These are phyloP conservation scores for Vararia minispora DNA, from an alignment of 768 basidiomycete genomes.

Conservation along the genomic window DNA sequence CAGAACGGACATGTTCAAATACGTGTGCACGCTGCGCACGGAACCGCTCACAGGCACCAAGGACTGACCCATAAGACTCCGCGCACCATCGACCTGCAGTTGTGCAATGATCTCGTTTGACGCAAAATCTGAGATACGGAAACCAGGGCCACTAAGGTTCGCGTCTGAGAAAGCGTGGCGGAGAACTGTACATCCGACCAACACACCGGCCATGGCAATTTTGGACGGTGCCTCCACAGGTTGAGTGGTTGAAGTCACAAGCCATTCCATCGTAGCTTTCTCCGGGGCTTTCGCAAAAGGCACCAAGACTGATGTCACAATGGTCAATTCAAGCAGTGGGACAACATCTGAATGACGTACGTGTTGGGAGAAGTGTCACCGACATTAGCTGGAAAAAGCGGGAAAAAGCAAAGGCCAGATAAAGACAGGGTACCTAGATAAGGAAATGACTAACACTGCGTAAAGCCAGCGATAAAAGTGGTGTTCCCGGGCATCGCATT, in stretches of 20 bases:
- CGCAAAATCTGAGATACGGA: conserved; percentile 63
- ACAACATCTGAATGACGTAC: conserved; percentile 27
- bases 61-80: conserved; percentile 41
- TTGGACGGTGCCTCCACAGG: conserved; percentile 57
- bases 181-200: not conserved
- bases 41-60: conserved; percentile 42
- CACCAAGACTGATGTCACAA: conserved; percentile 41
- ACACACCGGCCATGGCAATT: conserved; percentile 62
- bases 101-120: conserved; percentile 66
- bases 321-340: not conserved
- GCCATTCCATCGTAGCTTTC: conserved; percentile 50
- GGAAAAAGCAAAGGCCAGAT: conserved; percentile 6
- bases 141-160: conserved; percentile 55
- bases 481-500: conserved; percentile 53
- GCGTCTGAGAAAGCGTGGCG: conserved; percentile 4
- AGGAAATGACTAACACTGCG: conserved; percentile 43
- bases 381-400: conserved; percentile 46
- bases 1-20: conserved; percentile 51
- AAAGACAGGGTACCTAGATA: conserved; percentile 2
- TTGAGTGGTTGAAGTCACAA: conserved; percentile 64
- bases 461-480: conserved; percentile 65
- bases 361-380: conserved; percentile 76
- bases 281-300: conserved; percentile 72
- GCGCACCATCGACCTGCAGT: conserved; percentile 58
- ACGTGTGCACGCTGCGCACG: conserved; percentile 61